Base-by-base conservation (phyloP, 2,329 filamentous ascomycete species). In the Fusarium mexicanum region DNA sequence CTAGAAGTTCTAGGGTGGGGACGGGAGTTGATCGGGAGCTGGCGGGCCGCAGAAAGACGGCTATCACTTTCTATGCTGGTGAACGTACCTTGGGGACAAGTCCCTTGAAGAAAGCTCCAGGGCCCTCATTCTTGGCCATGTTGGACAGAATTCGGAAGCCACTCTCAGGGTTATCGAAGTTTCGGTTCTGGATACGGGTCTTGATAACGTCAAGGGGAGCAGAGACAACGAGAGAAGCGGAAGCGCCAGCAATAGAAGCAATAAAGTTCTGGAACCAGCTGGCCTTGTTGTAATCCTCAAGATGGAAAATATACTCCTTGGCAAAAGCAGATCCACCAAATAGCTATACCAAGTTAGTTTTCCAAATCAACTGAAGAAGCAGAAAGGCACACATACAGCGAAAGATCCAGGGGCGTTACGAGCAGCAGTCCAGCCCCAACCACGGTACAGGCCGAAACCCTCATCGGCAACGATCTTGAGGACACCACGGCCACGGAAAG, bases 281-380 rank as follows among this genome's bases (percentile, higher is more conserved):
- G 35, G 96, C 96, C 82, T 92, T 91, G 90, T 99, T 99, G 90
- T 99, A 99, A 85, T 99, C 96, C 77, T 90, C 86, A 47, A 99
- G 91, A 71, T 90, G 89, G 88, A 95, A 98, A 70, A 98, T 84
- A 84, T 98, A 98, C 85, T 98, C 95, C 87, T 99, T 99, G 78
- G 96, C 95, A 79, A 97, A 98, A 43, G 96, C 97, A 67, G 94
- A 98, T 77, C 96, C 96, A 85, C 96, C 96, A 83, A 99, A 99
- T 57, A 99, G 93, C 92, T 96, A 79, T n/a, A 18, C 44, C 18
- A 8, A 64, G 76, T 80, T 66, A 79, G 74, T 62, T 71, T 55
- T 43, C 17, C 18, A 17, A 35, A 58, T 24, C 40, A 43, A 33
- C 24, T n/a, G 8, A 38, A 11, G 37, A 29, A 33, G 18, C 20